phyloP scores from a whole-genome alignment of 108 stramenopile species.

The Cyclotella distinguenda region DNA sequence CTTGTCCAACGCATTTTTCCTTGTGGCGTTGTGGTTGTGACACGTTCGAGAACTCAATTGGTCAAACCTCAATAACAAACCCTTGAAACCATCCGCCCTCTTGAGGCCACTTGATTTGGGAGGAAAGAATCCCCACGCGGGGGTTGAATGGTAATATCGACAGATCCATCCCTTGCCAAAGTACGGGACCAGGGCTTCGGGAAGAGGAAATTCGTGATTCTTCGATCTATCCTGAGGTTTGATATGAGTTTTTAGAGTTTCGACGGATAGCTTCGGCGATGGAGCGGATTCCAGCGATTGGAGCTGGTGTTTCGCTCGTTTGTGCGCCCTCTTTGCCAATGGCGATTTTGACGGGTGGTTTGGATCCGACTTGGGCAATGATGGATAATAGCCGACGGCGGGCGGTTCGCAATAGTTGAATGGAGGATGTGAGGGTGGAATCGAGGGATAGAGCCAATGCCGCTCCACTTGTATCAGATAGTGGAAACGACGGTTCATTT shows the following conservation, averaged over 20 bases:
- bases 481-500: too few species aligned
- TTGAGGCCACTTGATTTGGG: slow-evolving; percentile 8
- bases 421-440: neutral
- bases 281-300: neutral
- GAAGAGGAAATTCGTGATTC: slow-evolving; percentile 7
- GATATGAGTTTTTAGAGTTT: slow-evolving; percentile 2
- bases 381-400: neutral
- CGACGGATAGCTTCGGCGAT: slow-evolving; percentile 1
- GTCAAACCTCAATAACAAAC: neutral
- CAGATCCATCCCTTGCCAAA: slow-evolving; percentile 13
- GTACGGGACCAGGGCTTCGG: neutral
- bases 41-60: neutral
- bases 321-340: neutral
- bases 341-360: neutral
- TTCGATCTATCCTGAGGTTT: neutral
- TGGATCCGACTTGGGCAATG: neutral
- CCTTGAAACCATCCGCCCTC: slow-evolving; percentile 15
- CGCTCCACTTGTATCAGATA: too few species aligned
- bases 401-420: neutral
- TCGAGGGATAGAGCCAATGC: too few species aligned
- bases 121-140: slow-evolving; percentile 12
- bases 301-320: neutral
- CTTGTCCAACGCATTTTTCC: neutral
- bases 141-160: slow-evolving; percentile 11
- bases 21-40: neutral